A percentile compares a stretch with the other conserved stretches of the same genome.
Evolutionary conservation across 176 grass and related monocot genomes (phyloP).

Genomic region (Carex kokanica): DNA sequence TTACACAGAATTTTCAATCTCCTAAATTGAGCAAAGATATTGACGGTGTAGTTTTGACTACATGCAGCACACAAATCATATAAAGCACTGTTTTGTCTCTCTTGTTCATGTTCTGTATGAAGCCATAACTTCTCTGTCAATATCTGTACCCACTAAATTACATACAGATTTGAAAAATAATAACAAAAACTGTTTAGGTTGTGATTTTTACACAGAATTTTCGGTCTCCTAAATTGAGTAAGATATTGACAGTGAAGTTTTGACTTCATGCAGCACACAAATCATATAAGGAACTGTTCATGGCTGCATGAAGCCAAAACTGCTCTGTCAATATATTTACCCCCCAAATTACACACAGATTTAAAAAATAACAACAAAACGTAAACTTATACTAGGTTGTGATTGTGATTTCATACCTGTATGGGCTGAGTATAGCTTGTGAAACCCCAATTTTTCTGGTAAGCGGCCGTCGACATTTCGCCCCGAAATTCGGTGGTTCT

Average conservation of each 20-base stretch:
- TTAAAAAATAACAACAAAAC: not conserved
- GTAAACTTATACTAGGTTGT: not conserved
- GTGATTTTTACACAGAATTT: not conserved
- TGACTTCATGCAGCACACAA: no score
- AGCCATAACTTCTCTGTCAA: no score
- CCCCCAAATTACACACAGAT: not conserved
- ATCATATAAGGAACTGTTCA: no score
- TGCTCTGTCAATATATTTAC: no score
- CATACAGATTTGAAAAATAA: not conserved
- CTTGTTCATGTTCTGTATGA: no score
- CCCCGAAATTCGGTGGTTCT: conserved; percentile 72
- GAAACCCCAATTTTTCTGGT: conserved; percentile 81
- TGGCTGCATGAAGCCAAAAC: no score
- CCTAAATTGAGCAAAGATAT: not conserved
- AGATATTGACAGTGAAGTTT: no score
- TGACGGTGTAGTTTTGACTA: no score
- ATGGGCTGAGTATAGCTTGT: conserved; percentile 77
- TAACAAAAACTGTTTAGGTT: not conserved
- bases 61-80: no score
- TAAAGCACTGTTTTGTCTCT: no score
- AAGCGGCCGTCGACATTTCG: conserved; percentile 50
- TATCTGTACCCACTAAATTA: no score
- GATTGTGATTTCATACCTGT: conserved; percentile 50
- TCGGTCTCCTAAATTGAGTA: not conserved
- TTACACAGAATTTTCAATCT: not conserved